Percentiles rank a stretch among this genome's conserved stretches.
These are phyloP conservation scores for Pyrenochaeta sp. DNA, from an alignment of 2,329 filamentous ascomycete genomes.

Conservation along the genomic window DNA sequence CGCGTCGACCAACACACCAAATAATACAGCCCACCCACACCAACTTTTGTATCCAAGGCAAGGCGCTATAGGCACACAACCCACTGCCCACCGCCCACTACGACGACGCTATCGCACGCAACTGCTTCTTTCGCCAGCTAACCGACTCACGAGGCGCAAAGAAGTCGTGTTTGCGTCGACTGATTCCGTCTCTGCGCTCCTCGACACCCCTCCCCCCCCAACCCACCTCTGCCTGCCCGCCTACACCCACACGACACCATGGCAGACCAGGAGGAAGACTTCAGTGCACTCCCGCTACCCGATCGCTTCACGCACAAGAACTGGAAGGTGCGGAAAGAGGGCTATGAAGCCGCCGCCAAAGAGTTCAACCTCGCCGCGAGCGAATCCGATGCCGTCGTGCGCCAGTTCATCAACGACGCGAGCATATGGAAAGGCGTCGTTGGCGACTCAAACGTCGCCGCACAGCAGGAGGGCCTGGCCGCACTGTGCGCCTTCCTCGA, in stretches of 20 bases:
- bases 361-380: conserved; percentile 84
- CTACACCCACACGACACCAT: conserved; percentile 57
- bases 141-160: background rate
- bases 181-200: conserved; percentile 6
- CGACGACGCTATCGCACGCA: background rate
- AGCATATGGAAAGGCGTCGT: conserved; percentile 91
- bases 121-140: background rate
- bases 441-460: conserved; percentile 93
- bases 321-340: conserved; percentile 97
- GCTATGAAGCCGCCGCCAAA: conserved; percentile 91
- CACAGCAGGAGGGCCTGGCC: conserved; percentile 89
- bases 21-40: conserved; percentile 2
- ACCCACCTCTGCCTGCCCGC: conserved; percentile 15
- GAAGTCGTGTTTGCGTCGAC: background rate
- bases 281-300: conserved; percentile 74
- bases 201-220: conserved; percentile 3
- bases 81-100: background rate
- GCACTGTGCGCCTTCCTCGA: conserved; percentile 93
- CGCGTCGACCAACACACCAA: conserved; percentile 11
- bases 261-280: conserved; percentile 86
- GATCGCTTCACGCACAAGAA: conserved; percentile 90
- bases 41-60: background rate
- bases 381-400: conserved; percentile 85
- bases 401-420: conserved; percentile 85
- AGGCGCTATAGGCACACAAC: background rate